Percentiles rank a stretch among this genome's conserved stretches.
These are phyloP conservation scores for Metschnikowia dekortorum DNA, from an alignment of 805 yeast species.

Conservation along the genomic window DNA sequence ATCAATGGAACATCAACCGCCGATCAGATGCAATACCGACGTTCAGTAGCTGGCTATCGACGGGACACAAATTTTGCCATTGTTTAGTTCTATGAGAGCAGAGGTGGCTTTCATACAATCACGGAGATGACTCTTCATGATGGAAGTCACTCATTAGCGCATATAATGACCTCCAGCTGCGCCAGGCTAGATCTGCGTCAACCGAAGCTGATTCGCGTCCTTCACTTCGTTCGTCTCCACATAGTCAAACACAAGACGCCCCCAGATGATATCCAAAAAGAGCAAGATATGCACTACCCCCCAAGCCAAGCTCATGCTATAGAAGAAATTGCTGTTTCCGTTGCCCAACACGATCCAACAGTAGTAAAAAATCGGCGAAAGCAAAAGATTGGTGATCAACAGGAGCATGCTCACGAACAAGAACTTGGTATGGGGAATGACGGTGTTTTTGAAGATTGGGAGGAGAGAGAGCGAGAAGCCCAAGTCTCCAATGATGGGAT, in stretches of 20 bases:
- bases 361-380: slow-evolving; percentile 87
- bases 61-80: no score
- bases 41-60: no score
- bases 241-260: slow-evolving; percentile 64
- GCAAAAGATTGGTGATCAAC: slow-evolving; percentile 47
- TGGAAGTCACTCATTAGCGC: no score
- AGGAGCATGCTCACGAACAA: slow-evolving; percentile 46
- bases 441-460: slow-evolving; percentile 44
- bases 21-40: no score
- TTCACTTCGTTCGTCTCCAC: slow-evolving; percentile 36
- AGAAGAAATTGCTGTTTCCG: slow-evolving; percentile 94
- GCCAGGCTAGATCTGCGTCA: slow-evolving; percentile 43
- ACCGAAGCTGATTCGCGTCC: slow-evolving; percentile 26
- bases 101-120: no score
- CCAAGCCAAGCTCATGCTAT: slow-evolving; percentile 84
- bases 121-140: no score
- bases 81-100: no score
- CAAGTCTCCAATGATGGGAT: slow-evolving; percentile 80
- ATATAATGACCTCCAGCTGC: no score
- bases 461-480: slow-evolving; percentile 39
- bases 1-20: no score
- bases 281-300: slow-evolving; percentile 65
- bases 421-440: slow-evolving; percentile 43
- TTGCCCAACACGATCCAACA: slow-evolving; percentile 93
- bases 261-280: slow-evolving; percentile 79